These are phyloP conservation scores for Arthroderma sp. DNA, from an alignment of 2,329 filamentous ascomycete genomes.

Conservation along the genomic window DNA sequence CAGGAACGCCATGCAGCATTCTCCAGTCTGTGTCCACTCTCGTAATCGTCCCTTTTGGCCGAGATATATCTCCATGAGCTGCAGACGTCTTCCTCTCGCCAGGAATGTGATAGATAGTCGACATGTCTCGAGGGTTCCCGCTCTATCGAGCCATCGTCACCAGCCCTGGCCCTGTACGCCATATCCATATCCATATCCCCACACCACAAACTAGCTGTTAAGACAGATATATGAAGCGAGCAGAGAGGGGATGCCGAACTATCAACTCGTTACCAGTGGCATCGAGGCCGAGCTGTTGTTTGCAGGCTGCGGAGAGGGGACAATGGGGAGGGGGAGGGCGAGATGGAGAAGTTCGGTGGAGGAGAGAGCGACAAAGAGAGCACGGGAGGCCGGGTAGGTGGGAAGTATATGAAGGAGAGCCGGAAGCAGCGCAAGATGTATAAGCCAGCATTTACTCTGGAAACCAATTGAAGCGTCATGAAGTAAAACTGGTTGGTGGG, in stretches of 20 bases:
- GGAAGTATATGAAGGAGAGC: background rate
- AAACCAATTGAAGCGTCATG: no score
- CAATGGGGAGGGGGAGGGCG: background rate
- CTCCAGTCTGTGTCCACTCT: constrained; percentile 70
- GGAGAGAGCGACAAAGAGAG: background rate
- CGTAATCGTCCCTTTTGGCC: constrained; percentile 63
- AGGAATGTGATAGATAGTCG: constrained; percentile 89
- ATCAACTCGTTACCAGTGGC: background rate
- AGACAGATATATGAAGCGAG: background rate
- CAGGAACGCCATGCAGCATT: constrained; percentile 97
- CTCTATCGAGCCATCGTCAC: constrained; percentile 64
- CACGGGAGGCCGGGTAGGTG: background rate
- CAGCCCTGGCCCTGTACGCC: constrained; percentile 2
- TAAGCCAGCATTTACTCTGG: no score
- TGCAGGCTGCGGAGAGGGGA: no score
- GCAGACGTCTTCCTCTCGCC: constrained; percentile 95
- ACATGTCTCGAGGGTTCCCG: constrained; percentile 72
- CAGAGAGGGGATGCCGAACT: background rate
- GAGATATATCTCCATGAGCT: constrained; percentile 91
- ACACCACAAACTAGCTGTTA: background rate
- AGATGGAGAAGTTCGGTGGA: background rate
- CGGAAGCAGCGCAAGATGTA: background rate
- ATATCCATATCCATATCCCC: background rate
- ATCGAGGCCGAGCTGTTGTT: background rate
- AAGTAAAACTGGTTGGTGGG: no score